phyloP scores from a whole-genome alignment of 495 filamentous ascomycete genomes.

The Neurospora tetrasperma region DNA sequence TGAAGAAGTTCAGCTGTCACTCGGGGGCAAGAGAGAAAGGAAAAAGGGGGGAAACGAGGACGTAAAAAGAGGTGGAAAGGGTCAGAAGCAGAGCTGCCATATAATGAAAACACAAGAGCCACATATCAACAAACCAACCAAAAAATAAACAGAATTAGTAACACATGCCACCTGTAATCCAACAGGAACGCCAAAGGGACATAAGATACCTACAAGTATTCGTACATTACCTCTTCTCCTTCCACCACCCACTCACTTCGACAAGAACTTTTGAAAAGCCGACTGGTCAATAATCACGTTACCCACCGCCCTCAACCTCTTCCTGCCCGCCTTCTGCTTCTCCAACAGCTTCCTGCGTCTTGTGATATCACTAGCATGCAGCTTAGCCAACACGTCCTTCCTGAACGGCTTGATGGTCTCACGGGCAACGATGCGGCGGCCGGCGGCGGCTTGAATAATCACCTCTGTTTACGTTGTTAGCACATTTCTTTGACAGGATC shows the following conservation, averaged over 20 bases:
- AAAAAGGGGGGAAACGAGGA: too few relatives aligned
- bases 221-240: not conserved
- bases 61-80: not conserved
- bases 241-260: conserved; percentile 26
- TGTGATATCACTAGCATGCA: conserved; percentile 83
- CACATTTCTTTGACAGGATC: not conserved
- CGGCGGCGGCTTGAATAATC: conserved; percentile 84
- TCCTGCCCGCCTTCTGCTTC: conserved; percentile 94
- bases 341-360: conserved; percentile 80
- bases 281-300: conserved; percentile 88
- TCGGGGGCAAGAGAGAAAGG: not conserved
- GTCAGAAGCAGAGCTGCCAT: not conserved
- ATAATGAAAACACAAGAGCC: not conserved
- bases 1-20: not conserved
- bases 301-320: conserved; percentile 63
- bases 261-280: conserved; percentile 83
- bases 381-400: conserved; percentile 86
- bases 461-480: conserved; percentile 46
- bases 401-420: conserved; percentile 96
- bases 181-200: not conserved
- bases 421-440: conserved; percentile 73
- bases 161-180: not conserved
- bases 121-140: not conserved
- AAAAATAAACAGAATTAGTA: not conserved
- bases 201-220: not conserved